Evolutionary conservation across 306 rosid genomes (phyloP).

Genomic region (Hippophae tibetana): DNA sequence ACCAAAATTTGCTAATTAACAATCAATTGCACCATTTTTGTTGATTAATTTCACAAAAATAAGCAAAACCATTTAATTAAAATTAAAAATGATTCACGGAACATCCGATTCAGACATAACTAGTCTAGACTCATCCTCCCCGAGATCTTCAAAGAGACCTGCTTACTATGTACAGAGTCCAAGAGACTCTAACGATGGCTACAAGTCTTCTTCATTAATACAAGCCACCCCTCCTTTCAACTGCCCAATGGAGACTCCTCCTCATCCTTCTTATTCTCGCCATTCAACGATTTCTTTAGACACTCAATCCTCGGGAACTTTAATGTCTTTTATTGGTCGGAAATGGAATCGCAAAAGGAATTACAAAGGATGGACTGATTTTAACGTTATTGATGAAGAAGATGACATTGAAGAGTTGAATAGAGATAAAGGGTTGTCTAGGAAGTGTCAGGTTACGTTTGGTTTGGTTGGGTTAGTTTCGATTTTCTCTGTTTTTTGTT

Average conservation of each 20-base stretch:
- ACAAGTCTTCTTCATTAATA: constrained; percentile 38
- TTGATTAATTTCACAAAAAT: not conserved
- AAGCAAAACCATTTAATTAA: not conserved
- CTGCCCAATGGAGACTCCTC: constrained; percentile 61
- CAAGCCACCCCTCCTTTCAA: constrained; percentile 45
- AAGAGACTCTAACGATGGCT: constrained; percentile 69
- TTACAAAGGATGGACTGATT: constrained; percentile 53
- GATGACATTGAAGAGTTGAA: constrained; percentile 33
- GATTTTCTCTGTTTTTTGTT: constrained; percentile 51
- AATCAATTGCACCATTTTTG: not conserved
- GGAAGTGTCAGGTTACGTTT: constrained; percentile 42
- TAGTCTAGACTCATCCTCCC: constrained; percentile 54
- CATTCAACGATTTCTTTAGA: constrained; percentile 64
- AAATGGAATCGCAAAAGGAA: constrained; percentile 28
- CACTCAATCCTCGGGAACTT: constrained; percentile 53
- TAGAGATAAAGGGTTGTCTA: constrained; percentile 26
- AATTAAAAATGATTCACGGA: constrained; percentile 38
- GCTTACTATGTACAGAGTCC: constrained; percentile 74
- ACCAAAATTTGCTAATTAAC: not conserved
- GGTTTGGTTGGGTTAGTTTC: constrained; percentile 40
- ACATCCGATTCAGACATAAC: constrained; percentile 73
- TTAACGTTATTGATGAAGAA: constrained; percentile 67
- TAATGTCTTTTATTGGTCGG: constrained; percentile 28
- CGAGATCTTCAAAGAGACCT: constrained; percentile 54
- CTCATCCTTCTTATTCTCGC: constrained; percentile 55